phyloP scores from a whole-genome alignment of 2,329 filamentous ascomycete species.

The Tolypocladium pustulatum region DNA sequence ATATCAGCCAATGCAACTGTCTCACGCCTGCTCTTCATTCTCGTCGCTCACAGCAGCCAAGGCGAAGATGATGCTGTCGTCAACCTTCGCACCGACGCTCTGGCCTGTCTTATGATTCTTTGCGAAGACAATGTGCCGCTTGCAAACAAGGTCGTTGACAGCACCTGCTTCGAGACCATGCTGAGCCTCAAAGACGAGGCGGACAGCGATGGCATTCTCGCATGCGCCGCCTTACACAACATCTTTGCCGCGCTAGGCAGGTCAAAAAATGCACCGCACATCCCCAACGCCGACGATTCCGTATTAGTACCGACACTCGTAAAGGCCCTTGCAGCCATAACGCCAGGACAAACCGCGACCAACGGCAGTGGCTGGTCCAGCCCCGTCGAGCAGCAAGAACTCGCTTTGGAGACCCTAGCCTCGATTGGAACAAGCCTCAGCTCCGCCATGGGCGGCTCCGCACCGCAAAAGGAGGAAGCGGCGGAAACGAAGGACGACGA shows the following conservation, averaged over 20 bases:
- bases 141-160: constrained; percentile 38
- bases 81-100: constrained; percentile 31
- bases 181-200: constrained; percentile 35
- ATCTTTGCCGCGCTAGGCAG: constrained; percentile 36
- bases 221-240: constrained; percentile 53
- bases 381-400: constrained; percentile 35
- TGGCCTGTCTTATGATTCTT: constrained; percentile 46
- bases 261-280: constrained; percentile 9
- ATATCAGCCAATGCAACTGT: constrained; percentile 39
- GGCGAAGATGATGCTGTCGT: constrained; percentile 31
- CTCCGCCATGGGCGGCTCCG: constrained; percentile 30
- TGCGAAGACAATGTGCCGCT: constrained; percentile 49
- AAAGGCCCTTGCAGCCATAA: constrained; percentile 17
- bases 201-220: constrained; percentile 40
- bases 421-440: constrained; percentile 53
- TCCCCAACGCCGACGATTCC: constrained; percentile 21
- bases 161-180: constrained; percentile 38
- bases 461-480: constrained; percentile 15
- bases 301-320: constrained; percentile 25
- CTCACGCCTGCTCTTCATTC: constrained; percentile 41
- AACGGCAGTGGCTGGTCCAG: constrained; percentile 27
- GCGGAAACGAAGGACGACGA: constrained; percentile 28
- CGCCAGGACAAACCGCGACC: constrained; percentile 12
- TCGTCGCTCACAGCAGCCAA: constrained; percentile 35
- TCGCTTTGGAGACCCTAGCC: constrained; percentile 52